Percentiles rank a stretch among this genome's conserved stretches.
Conservation (phyloP, 1,139 yeast genomes). For the Blastobotrys arbuscula region DNA sequence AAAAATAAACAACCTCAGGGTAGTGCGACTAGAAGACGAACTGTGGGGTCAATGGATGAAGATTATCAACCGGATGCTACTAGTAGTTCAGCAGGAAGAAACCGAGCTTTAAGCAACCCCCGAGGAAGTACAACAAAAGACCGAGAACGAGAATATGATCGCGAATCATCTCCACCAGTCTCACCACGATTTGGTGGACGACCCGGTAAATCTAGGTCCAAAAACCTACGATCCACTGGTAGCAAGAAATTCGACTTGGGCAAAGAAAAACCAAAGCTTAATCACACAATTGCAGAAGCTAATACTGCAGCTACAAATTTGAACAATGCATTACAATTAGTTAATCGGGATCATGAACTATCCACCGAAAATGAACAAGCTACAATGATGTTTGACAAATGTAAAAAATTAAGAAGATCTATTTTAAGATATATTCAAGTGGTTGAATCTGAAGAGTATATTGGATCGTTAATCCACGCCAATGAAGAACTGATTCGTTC, state of each 20-base stretch:
- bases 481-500: conserved; percentile 82
- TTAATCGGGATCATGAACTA: conserved; percentile 44
- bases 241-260: conserved; percentile 44
- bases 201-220: not conserved
- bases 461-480: conserved; percentile 80
- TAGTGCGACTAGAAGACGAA: not conserved
- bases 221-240: conserved; percentile 8
- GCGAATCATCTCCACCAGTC: not conserved
- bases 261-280: conserved; percentile 70
- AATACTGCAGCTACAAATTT: conserved; percentile 71
- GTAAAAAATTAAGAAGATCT: conserved; percentile 69
- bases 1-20: not conserved
- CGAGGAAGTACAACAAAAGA: conserved; percentile 16
- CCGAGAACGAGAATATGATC: conserved; percentile 2
- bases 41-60: conserved; percentile 2
- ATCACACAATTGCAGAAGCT: conserved; percentile 66
- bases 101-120: conserved; percentile 3
- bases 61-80: not conserved
- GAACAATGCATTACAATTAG: conserved; percentile 54
- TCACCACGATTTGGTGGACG: not conserved
- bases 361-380: conserved; percentile 62
- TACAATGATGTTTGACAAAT: conserved; percentile 59
- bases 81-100: not conserved
- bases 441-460: conserved; percentile 72
- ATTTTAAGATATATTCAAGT: conserved; percentile 76